Conservation (phyloP, 192 early-diverging fungal genomes). For the Mortierella claussenii region DNA sequence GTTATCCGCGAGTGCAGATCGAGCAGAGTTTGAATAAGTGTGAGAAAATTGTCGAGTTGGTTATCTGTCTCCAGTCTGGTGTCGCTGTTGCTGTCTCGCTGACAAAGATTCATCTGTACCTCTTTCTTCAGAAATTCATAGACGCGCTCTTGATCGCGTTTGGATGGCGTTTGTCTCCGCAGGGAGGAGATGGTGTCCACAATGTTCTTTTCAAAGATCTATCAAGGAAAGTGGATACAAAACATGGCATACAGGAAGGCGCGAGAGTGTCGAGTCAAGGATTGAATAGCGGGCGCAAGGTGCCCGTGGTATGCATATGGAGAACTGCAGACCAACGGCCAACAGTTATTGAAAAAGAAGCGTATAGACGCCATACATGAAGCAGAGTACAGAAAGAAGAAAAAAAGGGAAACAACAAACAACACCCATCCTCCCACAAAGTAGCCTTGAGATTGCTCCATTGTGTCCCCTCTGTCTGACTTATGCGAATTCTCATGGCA, state of each 20-base stretch:
- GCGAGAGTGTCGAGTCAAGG: constrained; percentile 28
- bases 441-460: no score
- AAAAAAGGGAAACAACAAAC: background rate
- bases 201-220: constrained; percentile 80
- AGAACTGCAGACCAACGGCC: background rate
- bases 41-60: no score
- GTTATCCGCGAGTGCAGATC: no score
- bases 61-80: no score
- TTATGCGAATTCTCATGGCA: no score
- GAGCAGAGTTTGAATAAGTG: constrained; percentile 63
- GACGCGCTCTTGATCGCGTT: constrained; percentile 57
- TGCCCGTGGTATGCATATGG: background rate
- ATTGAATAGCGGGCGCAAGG: constrained; percentile 7
- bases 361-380: no score
- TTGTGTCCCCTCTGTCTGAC: no score
- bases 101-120: no score
- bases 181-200: constrained; percentile 64
- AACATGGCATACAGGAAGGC: background rate
- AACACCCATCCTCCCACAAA: no score
- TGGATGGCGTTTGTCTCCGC: constrained; percentile 58
- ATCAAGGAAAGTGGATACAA: constrained; percentile 6
- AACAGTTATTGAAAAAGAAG: no score
- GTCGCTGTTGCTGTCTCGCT: no score
- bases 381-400: background rate
- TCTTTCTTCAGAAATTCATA: constrained; percentile 69